These are phyloP conservation scores for Elsinoe fawcettii DNA, from an alignment of 2,329 filamentous ascomycete species.

Conservation along the genomic window DNA sequence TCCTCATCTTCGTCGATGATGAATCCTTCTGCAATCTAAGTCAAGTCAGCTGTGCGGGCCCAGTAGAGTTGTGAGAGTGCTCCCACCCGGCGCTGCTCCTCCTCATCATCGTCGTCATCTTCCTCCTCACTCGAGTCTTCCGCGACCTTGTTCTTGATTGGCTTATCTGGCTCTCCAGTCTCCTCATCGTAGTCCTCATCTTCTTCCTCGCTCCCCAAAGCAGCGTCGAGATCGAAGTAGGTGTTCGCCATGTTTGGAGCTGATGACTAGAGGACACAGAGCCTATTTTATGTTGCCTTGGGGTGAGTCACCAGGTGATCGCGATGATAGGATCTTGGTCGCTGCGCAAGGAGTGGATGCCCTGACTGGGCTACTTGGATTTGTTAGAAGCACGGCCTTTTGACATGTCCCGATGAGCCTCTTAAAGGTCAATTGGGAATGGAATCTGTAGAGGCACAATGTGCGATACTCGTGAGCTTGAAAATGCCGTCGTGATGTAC, in stretches of 20 bases:
- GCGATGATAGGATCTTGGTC: neutral
- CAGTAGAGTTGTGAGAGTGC: neutral
- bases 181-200: constrained; percentile 80
- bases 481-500: neutral
- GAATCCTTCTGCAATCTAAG: constrained; percentile 82
- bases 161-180: constrained; percentile 50
- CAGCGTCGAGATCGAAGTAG: constrained; percentile 73
- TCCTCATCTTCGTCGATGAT: constrained; percentile 84
- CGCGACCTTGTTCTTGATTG: constrained; percentile 40
- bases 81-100: constrained; percentile 66
- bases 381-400: neutral
- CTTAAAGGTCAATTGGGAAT: neutral
- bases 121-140: constrained; percentile 90
- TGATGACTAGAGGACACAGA: neutral
- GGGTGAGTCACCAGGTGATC: neutral
- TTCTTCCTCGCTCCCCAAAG: constrained; percentile 74
- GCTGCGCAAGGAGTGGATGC: neutral
- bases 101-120: constrained; percentile 78
- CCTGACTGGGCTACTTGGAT: neutral
- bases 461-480: neutral
- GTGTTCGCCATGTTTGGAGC: constrained; percentile 20
- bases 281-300: neutral
- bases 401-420: neutral
- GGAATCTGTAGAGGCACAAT: too few relatives aligned
- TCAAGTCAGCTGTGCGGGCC: constrained; percentile 7